Base-by-base conservation (phyloP, 106 monocot genomes). In the Apostasia ramifera region DNA sequence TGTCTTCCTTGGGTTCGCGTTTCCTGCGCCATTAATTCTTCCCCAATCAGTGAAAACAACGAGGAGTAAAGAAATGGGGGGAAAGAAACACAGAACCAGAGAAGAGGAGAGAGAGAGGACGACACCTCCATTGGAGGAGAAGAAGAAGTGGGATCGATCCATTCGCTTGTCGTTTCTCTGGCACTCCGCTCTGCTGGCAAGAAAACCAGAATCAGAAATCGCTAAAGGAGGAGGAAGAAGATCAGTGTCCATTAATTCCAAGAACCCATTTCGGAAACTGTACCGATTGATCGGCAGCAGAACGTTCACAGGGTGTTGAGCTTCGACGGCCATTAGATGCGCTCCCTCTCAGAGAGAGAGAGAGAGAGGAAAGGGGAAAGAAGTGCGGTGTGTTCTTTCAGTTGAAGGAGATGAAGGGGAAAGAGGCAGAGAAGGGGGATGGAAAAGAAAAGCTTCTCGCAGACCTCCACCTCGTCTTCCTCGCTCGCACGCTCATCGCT, bases 291-390 rank as follows among this genome's bases (percentile, higher is more conserved):
- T 26, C 26, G 74, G 55, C 15, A 81, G 53, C 42, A 83, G 68
- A 53, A 69, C 45, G 45, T 71, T 78, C 57, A 81, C 70, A 4
- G 76, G 81, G 58, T 81, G 80, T 57, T 84, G 88, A 2, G 84
- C 84, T 55, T 84, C 77, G 37, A 89, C 77, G 47, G 82, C 84
- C 88, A 88, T 88, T 67, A 61, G 11, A 2, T 45, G 13, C 44
- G 62, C 4, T 62, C 2, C 62, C 44, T 45, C 7, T 45, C 62
- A 10, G 3, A 26, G 26, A 26, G 26, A 26, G 26, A 26, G 26
- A 65, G 47, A 65, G 12, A n/a, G 47, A n/a, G 26, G 0, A 26
- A 26, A 26, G 26, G 26, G 26, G 3, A 15, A 48, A 49, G 47
- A 65, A 26, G 26, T 26, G 26, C 26, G 26, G 26, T 26, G 26